These are phyloP conservation scores for Rossbeevera mucosa DNA, from an alignment of 768 basidiomycete genomes.

Conservation along the genomic window DNA sequence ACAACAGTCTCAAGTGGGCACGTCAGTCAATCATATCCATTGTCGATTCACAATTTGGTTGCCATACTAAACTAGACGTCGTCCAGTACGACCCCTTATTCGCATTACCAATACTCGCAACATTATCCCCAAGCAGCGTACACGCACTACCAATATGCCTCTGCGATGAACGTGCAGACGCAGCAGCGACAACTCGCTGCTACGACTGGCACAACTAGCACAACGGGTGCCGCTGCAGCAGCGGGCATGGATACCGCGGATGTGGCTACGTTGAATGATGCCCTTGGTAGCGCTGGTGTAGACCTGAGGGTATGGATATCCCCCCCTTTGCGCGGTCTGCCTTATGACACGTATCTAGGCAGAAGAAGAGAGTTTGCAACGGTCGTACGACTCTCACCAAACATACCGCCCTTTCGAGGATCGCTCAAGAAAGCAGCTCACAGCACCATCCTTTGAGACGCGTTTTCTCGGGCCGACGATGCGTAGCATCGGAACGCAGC, in stretches of 20 bases:
- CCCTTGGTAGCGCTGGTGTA: conserved; percentile 81
- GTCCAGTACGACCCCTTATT: conserved; percentile 44
- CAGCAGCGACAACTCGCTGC: conserved; percentile 28
- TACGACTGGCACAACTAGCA: conserved; percentile 11
- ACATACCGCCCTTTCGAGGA: conserved; percentile 69
- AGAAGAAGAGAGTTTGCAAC: conserved; percentile 78
- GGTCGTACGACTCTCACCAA: conserved; percentile 57
- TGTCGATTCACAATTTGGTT: background rate
- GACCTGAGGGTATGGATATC: conserved; percentile 61
- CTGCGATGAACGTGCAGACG: conserved; percentile 24
- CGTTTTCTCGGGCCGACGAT: conserved; percentile 62
- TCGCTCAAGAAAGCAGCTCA: conserved; percentile 72
- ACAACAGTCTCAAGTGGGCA: conserved; percentile 47
- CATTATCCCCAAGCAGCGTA: conserved; percentile 36
- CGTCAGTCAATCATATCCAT: conserved; percentile 31
- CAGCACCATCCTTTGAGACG: conserved; percentile 64
- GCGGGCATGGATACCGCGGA: conserved; percentile 58
- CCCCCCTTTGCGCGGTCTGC: background rate
- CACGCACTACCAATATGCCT: conserved; percentile 42
- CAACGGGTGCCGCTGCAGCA: conserved; percentile 21
- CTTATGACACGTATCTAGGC: conserved; percentile 47
- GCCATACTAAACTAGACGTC: conserved; percentile 11
- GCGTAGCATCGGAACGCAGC: conserved; percentile 59
- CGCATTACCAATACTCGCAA: conserved; percentile 41
- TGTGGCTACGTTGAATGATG: conserved; percentile 77